phyloP scores from a whole-genome alignment of 1,284 basidiomycete genomes.

The Cystobasidium sp. region DNA sequence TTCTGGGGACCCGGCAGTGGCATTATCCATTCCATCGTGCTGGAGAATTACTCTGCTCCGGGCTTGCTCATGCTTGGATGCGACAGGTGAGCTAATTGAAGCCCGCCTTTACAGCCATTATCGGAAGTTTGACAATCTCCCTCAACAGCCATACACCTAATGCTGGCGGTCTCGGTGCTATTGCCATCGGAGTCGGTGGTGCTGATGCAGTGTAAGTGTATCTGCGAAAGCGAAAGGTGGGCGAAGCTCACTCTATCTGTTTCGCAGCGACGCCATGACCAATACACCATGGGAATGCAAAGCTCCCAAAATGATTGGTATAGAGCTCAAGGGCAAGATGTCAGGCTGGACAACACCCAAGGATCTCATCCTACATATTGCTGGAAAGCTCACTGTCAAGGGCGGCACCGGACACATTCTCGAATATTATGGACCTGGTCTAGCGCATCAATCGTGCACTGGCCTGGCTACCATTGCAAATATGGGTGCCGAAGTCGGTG shows the following conservation, averaged over 20 bases:
- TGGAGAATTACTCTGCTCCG: conserved; percentile 70
- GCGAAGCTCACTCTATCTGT: background rate
- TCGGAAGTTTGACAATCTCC: background rate
- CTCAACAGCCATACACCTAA: conserved; percentile 84
- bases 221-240: background rate
- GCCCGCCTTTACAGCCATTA: background rate
- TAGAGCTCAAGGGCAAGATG: conserved; percentile 86
- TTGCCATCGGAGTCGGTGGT: conserved; percentile 97
- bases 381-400: conserved; percentile 93
- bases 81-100: conserved; percentile 64
- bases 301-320: conserved; percentile 63
- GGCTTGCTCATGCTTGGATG: conserved; percentile 65
- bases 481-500: conserved; percentile 99
- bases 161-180: conserved; percentile 94
- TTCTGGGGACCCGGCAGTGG: conserved; percentile 91
- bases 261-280: conserved; percentile 80
- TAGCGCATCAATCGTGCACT: conserved; percentile 88
- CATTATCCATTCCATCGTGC: conserved; percentile 91
- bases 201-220: conserved; percentile 79
- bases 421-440: conserved; percentile 97
- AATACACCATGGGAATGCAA: conserved; percentile 98
- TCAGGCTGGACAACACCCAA: conserved; percentile 94
- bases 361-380: conserved; percentile 92
- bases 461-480: conserved; percentile 62
- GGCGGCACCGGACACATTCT: conserved; percentile 95